Evolutionary conservation across 31 red algal genomes (phyloP).

Genomic region (Endocladia muricata): DNA sequence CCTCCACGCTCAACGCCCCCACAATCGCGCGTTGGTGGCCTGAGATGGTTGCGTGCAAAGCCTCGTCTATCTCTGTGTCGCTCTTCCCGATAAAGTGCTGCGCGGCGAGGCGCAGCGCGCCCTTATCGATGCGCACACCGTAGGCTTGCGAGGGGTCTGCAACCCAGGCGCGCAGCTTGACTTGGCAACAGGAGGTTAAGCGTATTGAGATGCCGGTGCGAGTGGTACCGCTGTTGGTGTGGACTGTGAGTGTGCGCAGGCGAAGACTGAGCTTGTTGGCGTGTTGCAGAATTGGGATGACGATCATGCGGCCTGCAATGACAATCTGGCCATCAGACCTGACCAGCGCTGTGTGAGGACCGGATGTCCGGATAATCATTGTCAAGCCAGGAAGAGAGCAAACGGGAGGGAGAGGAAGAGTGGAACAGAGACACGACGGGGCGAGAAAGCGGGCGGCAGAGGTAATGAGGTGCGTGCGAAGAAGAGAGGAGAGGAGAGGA

Average conservation of each 20-base stretch:
- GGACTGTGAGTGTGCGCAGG: conserved; percentile 32
- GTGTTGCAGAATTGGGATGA: conserved; percentile 19
- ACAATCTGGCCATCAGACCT: conserved; percentile 17
- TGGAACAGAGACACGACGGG: not conserved
- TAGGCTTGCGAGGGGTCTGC: not conserved
- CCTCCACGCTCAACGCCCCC: conserved; percentile 48
- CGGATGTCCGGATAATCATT: conserved; percentile 15
- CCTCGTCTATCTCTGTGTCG: conserved; percentile 37
- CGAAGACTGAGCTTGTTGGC: conserved; percentile 27
- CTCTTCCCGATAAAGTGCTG: conserved; percentile 59
- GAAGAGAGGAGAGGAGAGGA: too few species aligned
- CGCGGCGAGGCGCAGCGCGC: conserved; percentile 46
- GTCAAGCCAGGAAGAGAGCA: not conserved
- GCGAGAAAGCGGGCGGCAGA: not conserved
- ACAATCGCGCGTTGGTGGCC: conserved; percentile 62
- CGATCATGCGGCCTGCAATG: conserved; percentile 50
- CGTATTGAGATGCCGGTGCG: conserved; percentile 18
- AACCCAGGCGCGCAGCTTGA: conserved; percentile 45
- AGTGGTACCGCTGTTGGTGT: conserved; percentile 25
- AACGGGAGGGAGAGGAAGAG: not conserved
- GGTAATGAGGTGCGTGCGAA: not conserved
- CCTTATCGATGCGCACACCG: conserved; percentile 3
- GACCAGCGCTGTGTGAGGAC: conserved; percentile 52
- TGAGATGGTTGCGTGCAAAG: conserved; percentile 27
- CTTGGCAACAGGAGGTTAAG: conserved; percentile 26